A percentile compares a stretch with the other conserved stretches of the same genome.
Evolutionary conservation across 2,329 filamentous ascomycete species (phyloP).

Genomic region (Sclerotinia subarctica): DNA sequence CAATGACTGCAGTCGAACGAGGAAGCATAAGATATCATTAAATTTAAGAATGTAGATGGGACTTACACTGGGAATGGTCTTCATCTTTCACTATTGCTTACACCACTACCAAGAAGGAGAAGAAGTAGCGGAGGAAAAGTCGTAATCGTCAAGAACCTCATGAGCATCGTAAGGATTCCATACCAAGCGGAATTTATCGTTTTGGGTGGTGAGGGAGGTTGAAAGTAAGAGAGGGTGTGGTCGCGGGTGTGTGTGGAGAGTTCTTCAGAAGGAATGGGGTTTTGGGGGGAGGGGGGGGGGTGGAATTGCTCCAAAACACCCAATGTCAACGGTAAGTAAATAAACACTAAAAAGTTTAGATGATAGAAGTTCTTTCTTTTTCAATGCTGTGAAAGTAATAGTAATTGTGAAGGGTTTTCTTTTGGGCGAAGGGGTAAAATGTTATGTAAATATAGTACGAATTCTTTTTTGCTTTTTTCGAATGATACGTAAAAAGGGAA

Average conservation of each 20-base stretch:
- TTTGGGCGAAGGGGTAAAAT: background rate
- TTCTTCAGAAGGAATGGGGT: conserved; percentile 14
- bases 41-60: conserved; percentile 6
- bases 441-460: background rate
- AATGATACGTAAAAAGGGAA: background rate
- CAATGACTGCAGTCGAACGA: conserved; percentile 1
- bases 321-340: background rate
- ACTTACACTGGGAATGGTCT: conserved; percentile 39
- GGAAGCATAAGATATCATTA: conserved; percentile 6
- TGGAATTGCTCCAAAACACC: background rate
- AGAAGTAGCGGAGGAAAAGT: conserved; percentile 29
- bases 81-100: conserved; percentile 33
- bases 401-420: background rate
- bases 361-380: conserved; percentile 15
- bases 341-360: conserved; percentile 8
- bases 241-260: background rate
- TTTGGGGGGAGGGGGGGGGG: conserved; percentile 1
- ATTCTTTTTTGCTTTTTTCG: background rate
- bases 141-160: conserved; percentile 30
- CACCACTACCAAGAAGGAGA: conserved; percentile 27
- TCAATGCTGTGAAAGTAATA: background rate
- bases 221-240: background rate
- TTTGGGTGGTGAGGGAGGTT: background rate
- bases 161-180: conserved; percentile 34
- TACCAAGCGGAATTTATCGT: conserved; percentile 22